Conservation (phyloP, 371 early-diverging fungal species). For the Mortierella sp. region DNA sequence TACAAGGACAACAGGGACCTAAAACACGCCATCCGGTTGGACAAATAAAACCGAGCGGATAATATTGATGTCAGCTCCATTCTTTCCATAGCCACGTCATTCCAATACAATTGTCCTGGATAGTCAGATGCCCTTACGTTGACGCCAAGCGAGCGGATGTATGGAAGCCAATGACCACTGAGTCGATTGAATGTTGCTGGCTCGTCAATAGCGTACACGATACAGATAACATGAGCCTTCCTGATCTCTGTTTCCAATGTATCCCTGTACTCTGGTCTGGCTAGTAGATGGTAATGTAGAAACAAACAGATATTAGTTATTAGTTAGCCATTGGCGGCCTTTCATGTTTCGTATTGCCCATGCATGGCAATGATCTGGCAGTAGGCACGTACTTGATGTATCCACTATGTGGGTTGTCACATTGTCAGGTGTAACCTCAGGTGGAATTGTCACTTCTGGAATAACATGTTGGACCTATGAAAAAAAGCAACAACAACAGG, state of each 20-base stretch:
- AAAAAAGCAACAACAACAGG: background rate
- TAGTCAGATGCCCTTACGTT: constrained; percentile 71
- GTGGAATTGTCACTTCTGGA: constrained; percentile 98
- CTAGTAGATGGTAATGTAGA: constrained; percentile 59
- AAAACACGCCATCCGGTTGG: background rate
- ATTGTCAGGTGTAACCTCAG: constrained; percentile 96
- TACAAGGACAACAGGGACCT: constrained; percentile 96
- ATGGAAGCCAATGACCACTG: constrained; percentile 93
- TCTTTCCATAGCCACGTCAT: constrained; percentile 12
- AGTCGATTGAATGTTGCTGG: constrained; percentile 87
- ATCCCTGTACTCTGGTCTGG: constrained; percentile 89
- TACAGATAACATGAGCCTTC: constrained; percentile 96
- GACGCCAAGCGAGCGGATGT: constrained; percentile 89
- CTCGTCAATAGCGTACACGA: constrained; percentile 93
- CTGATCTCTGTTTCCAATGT: constrained; percentile 92
- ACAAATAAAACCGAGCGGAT: background rate
- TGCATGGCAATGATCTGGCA: background rate
- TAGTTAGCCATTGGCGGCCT: background rate
- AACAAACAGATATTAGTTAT: background rate
- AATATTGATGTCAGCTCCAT: background rate
- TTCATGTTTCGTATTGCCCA: background rate
- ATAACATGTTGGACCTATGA: constrained; percentile 94
- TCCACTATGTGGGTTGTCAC: constrained; percentile 97
- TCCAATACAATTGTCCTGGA: background rate
- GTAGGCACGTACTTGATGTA: constrained; percentile 78